Base-by-base conservation (phyloP, 345 rosid genomes). In the Pugionium dolabratum region DNA sequence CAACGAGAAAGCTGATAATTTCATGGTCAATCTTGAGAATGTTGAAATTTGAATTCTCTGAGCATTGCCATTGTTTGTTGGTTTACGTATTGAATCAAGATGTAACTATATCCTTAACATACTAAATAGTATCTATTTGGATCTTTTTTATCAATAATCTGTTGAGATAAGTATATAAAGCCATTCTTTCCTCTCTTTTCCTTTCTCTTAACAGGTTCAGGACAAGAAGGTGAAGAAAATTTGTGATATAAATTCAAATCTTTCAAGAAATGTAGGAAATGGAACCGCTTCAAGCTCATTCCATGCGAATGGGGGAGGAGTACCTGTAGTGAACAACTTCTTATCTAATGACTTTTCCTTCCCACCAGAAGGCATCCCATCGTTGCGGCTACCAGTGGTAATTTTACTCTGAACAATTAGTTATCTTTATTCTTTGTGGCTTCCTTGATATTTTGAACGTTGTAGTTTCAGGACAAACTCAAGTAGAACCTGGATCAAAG, bases 201-300 rank as follows among this genome's bases (percentile, higher is more conserved):
- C 31, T 3, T 57, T 63, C 32, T 36, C 72, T 79, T 71, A 48
- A 56, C 81, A 94, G 99, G 95, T 94, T 56, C 96, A 91, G 82
- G 97, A 94, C 76, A 90, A 88, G 87, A 88, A 87, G 91, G 80
- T 91, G 34, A 94, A 91, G 79, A 94, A 88, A 75, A 73, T 91
- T 47, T 81, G 87, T 75, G 89, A 85, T 11, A 77, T 91, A 85
- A 94, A 88, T 64, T 44, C 81, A 70, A 95, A 86, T 80, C 77
- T 83, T 62, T 81, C 84, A 40, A 86, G 82, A 75, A 70, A 85
- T 63, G 27, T 79, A 51, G 86, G 83, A 80, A 94, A 86, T 80
- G 99, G 93, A 56, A 75, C 51, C 54, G n/a, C 78, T 75, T 86
- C 88, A 28, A 86, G 82, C 78, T 81, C 18, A 18, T 18, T 18